Evolutionary conservation across 108 stramenopile genomes (phyloP), one percentile per base, ranked within the genome.

Genomic region (Poteriospumella lacustris): DNA sequence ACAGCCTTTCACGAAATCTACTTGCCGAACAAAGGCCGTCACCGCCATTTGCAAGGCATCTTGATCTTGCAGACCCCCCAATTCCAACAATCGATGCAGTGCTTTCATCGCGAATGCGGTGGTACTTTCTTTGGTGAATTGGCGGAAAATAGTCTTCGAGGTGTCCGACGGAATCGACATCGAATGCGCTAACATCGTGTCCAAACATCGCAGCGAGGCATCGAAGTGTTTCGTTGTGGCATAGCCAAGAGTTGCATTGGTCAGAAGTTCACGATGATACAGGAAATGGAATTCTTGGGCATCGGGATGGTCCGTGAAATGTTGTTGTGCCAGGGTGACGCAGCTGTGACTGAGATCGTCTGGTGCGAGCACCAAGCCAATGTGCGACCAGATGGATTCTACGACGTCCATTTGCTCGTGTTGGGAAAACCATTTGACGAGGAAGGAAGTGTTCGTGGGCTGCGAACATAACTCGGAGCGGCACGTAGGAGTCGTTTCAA

Each of bases 1-100:
- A 0, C 93, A 94, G 12, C 94, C 96, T 34, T 89, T 93, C 3
- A 93, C 81, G 31, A 81, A 81, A 41, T 39, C 68, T 1, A 79
- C 78, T 38, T 79, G 62, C 78, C 75, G 72, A 19, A 81, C 69
- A 12, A 79, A 72, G n/a, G 80, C 73, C 28, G 78, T 81, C 26
- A 77, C 75, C 24, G 69, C 58, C 34, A 81, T 68, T 72, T 81
- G 78, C 33, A 79, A 41, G 26, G 78, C 68, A 70, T 81, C 80
- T 15, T 75, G 52, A 42, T 81, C 75, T 31, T 19, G 15, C 31
- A 64, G 36, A 64, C 60, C 60, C 19, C 19, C 47, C 9, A 19
- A 15, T 15, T 52, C 47, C 9, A 52, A 9, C 9, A 52, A 19
- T 15, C 9, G 19, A 15, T 19, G 47, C 47, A 52, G 19, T 15